Evolutionary conservation across 2,329 filamentous ascomycete genomes (phyloP).

Genomic region (Endoconidiophora laricicola): DNA sequence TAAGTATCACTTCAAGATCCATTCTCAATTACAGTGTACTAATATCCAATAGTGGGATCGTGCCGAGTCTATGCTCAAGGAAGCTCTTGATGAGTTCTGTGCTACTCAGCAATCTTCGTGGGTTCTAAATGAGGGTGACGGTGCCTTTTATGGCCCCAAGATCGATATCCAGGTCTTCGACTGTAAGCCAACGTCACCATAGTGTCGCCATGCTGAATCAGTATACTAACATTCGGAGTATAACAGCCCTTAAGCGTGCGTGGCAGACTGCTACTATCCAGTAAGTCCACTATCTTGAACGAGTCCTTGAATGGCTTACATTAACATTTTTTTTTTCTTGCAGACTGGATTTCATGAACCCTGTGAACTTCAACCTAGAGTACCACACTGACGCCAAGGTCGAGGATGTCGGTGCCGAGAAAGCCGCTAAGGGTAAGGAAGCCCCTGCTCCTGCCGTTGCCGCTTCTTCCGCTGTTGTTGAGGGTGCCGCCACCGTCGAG

Average conservation of each 20-base stretch:
- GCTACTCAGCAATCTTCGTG: slow-evolving; percentile 46
- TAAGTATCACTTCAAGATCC: not conserved
- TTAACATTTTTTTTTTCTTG: not conserved
- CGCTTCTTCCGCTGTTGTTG: slow-evolving; percentile 14
- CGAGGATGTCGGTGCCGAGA: slow-evolving; percentile 18
- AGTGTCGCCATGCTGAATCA: too few species aligned
- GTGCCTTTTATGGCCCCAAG: slow-evolving; percentile 97
- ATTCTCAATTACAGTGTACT: not conserved
- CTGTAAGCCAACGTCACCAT: slow-evolving; percentile 2
- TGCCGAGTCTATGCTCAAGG: slow-evolving; percentile 65
- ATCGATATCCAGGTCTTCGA: slow-evolving; percentile 79
- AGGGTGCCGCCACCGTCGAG: slow-evolving; percentile 19
- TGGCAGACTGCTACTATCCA: slow-evolving; percentile 90
- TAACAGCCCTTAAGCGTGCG: slow-evolving; percentile 14
- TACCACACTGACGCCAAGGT: slow-evolving; percentile 55
- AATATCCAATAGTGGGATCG: slow-evolving; percentile 48
- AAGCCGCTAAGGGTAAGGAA: slow-evolving; percentile 17
- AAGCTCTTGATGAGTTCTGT: slow-evolving; percentile 64
- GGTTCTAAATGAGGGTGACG: slow-evolving; percentile 87
- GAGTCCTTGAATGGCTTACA: not conserved
- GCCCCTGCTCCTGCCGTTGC: slow-evolving; percentile 19
- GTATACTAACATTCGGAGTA: not conserved
- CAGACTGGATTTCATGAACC: slow-evolving; percentile 47
- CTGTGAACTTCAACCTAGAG: slow-evolving; percentile 74
- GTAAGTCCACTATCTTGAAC: slow-evolving; percentile 13